Base-by-base conservation (phyloP, 148 eudicot species). In the Rhododendron ovatum region DNA sequence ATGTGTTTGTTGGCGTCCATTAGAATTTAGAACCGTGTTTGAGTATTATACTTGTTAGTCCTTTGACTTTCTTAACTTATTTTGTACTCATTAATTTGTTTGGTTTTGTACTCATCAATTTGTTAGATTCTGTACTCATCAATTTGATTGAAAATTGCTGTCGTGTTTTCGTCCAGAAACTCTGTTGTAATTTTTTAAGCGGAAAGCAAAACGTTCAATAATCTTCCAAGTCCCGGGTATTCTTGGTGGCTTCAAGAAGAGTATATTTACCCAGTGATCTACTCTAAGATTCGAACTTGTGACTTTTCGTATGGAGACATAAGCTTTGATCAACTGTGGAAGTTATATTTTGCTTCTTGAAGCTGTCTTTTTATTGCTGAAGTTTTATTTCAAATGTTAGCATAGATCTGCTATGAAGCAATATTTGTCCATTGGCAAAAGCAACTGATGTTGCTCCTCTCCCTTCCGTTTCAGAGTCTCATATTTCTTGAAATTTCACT, bases 401-500 rank as follows among this genome's bases (percentile, higher is more conserved):
- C 9, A 9, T 53, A n/a, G 7, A 33, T 81, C 15, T 81, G 43
- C 26, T 35, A 15, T 18, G 47, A 28, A 53, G 69, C 24, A 28
- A 51, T 48, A 51, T 12, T 80, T 50, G 82, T 28, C 11, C 24
- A 45, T n/a, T 79, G 4, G 53, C 0, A 14, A n/a, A 50, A 50
- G 20, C 20, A 50, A 50, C 3, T 5, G 30, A 47, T 4, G 82
- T 24, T 28, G 10, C 10, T 41, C 39, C 18, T 82, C 41, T 28
- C 11, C 48, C 47, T n/a, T 18, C 53, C 39, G 12, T 30, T 24
- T 24, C 18, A 39, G 13, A 82, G 84, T 28, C 28, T 67, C 85
- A 7, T 83, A 83, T 48, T 47, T 83, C 43, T 71, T 45, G 45
- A 78, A 39, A 85, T 51, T 85, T 85, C 57, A 71, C 1, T 37